Conservation (phyloP, 2,329 filamentous ascomycete genomes). For the Herpotrichia juniperi region DNA sequence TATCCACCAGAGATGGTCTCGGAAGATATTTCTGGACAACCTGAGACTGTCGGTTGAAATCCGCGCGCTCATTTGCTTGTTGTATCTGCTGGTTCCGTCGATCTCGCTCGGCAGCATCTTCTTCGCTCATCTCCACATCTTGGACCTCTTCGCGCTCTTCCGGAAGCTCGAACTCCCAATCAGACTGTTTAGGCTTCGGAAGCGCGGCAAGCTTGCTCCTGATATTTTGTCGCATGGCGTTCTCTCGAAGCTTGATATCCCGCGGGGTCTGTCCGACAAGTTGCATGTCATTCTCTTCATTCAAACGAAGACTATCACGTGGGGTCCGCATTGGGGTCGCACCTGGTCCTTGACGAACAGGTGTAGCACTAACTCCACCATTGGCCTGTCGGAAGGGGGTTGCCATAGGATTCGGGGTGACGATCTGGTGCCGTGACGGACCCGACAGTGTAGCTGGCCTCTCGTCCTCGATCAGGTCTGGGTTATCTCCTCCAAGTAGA, state of each 20-base stretch:
- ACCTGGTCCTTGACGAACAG: constrained; percentile 65
- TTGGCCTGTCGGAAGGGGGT: constrained; percentile 76
- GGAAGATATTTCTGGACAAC: constrained; percentile 88
- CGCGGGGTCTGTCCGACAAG: constrained; percentile 76
- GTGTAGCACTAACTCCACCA: constrained; percentile 70
- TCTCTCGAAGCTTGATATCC: constrained; percentile 74
- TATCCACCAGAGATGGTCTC: constrained; percentile 74
- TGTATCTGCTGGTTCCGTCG: constrained; percentile 66
- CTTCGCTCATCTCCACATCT: constrained; percentile 61
- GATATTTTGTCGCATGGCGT: constrained; percentile 71
- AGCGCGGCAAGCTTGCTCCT: constrained; percentile 77
- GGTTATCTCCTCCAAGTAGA: constrained; percentile 91
- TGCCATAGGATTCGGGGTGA: constrained; percentile 95
- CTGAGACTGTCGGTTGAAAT: constrained; percentile 84
- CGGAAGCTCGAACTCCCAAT: constrained; percentile 92
- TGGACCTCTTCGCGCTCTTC: constrained; percentile 74
- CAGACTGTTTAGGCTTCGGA: constrained; percentile 89
- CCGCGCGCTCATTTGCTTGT: constrained; percentile 70
- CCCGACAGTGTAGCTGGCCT: constrained; percentile 89
- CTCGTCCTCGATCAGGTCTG: constrained; percentile 79
- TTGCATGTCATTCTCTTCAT: constrained; percentile 71
- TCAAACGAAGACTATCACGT: constrained; percentile 84
- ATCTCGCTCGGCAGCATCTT: constrained; percentile 77
- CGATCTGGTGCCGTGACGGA: constrained; percentile 76
- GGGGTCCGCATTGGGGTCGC: constrained; percentile 88